Percentiles rank a stretch among this genome's conserved stretches.
phyloP scores from a whole-genome alignment of 148 eudicot genomes.

The Suaeda aralocaspica region DNA sequence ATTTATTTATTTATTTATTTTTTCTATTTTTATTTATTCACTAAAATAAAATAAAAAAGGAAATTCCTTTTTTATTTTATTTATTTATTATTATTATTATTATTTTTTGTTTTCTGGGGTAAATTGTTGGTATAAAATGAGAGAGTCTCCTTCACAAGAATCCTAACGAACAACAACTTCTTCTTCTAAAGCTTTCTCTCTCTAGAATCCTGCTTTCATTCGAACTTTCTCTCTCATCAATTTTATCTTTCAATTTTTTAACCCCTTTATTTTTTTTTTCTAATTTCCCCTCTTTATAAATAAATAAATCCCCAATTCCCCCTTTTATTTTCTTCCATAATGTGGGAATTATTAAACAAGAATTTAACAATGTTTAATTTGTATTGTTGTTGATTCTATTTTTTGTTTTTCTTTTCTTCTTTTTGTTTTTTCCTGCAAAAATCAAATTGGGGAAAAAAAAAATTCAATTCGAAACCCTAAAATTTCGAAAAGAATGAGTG shows the following conservation, averaged over 20 bases:
- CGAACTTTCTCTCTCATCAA: neutral
- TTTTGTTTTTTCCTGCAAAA: conserved; percentile 7
- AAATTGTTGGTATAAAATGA: neutral
- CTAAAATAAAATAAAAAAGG: no score
- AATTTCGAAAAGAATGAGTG: conserved; percentile 21
- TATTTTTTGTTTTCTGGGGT: no score
- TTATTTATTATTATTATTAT: no score
- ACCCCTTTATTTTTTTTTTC: neutral
- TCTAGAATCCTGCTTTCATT: conserved; percentile 26
- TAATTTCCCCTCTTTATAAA: neutral
- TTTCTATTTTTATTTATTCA: no score
- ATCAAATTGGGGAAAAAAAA: neutral
- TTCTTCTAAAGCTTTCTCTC: conserved; percentile 5
- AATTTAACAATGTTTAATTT: neutral
- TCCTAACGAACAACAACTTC: conserved; percentile 30
- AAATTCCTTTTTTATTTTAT: no score
- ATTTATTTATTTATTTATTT: no score
- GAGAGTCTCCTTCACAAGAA: conserved; percentile 19
- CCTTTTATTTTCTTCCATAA: neutral
- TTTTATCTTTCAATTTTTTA: neutral
- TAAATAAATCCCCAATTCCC: neutral
- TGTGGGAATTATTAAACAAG: neutral
- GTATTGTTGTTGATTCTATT: conserved; percentile 20
- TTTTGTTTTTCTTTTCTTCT: neutral
- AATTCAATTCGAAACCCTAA: neutral